These are phyloP conservation scores for Tylopilus rubrobrunneus DNA, from an alignment of 768 basidiomycete genomes.

Conservation along the genomic window DNA sequence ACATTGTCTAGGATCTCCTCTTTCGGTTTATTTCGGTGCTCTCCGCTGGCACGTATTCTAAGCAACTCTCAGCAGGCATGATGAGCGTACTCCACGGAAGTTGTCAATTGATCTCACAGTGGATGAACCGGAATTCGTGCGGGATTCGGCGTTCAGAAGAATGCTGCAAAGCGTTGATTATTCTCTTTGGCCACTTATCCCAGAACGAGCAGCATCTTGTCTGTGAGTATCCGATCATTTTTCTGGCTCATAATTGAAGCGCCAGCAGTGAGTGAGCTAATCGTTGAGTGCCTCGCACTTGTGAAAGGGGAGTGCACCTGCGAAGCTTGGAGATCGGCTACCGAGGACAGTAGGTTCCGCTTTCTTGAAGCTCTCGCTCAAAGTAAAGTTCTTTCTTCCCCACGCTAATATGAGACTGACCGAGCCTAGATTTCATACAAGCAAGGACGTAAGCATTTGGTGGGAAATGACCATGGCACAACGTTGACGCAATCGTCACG, in stretches of 20 bases:
- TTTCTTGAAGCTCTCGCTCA: slow-evolving; percentile 17
- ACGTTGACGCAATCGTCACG: not conserved
- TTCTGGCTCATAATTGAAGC: not conserved
- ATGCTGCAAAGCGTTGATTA: slow-evolving; percentile 27
- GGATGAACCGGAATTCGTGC: slow-evolving; percentile 19
- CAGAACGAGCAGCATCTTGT: slow-evolving; percentile 15
- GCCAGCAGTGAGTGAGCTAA: slow-evolving; percentile 14
- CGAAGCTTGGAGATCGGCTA: slow-evolving; percentile 22
- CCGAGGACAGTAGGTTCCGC: slow-evolving; percentile 5
- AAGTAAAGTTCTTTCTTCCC: slow-evolving; percentile 12
- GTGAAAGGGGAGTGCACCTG: slow-evolving; percentile 9
- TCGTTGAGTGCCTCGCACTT: slow-evolving; percentile 19
- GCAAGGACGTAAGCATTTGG: slow-evolving; percentile 13
- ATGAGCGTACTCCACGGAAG: slow-evolving; percentile 15
- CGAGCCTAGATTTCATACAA: slow-evolving; percentile 10
- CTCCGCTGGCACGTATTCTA: slow-evolving; percentile 8
- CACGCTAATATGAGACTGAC: slow-evolving; percentile 1
- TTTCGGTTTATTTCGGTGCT: slow-evolving; percentile 23
- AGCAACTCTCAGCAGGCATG: slow-evolving; percentile 16
- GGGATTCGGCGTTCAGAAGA: slow-evolving; percentile 28
- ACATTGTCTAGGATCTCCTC: slow-evolving; percentile 16
- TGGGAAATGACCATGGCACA: not conserved
- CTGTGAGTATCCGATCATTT: slow-evolving; percentile 13
- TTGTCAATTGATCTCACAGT: slow-evolving; percentile 21
- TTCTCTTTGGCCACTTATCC: slow-evolving; percentile 24